Conservation (phyloP, 163 green algal genomes). For the Scenedesmus sp. region DNA sequence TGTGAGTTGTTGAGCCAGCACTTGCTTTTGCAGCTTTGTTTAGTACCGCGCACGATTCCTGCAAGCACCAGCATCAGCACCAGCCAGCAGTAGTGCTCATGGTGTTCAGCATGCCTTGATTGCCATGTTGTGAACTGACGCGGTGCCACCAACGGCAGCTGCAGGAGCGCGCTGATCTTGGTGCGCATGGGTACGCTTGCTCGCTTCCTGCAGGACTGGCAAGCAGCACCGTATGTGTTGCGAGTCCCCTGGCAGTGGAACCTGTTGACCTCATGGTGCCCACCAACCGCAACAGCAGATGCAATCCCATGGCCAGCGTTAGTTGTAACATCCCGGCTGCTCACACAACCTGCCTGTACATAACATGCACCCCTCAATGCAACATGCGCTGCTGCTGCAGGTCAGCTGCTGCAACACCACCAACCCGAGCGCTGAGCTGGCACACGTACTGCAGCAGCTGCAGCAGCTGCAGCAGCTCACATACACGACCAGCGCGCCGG, state of each 20-base stretch:
- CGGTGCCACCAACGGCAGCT: no score
- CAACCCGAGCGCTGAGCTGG: not conserved
- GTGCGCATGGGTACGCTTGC: no score
- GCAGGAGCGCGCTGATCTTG: no score
- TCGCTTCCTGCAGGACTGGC: no score
- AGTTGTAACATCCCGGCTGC: not conserved
- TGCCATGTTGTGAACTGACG: no score
- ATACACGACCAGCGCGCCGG: conserved; percentile 14
- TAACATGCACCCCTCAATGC: not conserved
- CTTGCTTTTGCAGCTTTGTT: no score
- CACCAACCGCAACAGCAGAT: not conserved
- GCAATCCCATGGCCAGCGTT: not conserved
- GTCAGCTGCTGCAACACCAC: conserved; percentile 26
- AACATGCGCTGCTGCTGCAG: not conserved
- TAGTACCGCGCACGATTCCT: not conserved
- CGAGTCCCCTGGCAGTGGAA: no score
- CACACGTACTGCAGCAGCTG: not conserved
- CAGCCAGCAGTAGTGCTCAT: not conserved
- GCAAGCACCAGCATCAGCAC: not conserved
- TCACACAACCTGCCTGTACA: no score
- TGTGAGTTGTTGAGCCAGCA: no score
- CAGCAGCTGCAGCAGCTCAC: not conserved
- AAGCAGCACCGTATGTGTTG: no score
- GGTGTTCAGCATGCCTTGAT: not conserved
- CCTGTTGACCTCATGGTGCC: no score